Evolutionary conservation across 139 green algal species (phyloP).

Genomic region (Chlorella sp.): DNA sequence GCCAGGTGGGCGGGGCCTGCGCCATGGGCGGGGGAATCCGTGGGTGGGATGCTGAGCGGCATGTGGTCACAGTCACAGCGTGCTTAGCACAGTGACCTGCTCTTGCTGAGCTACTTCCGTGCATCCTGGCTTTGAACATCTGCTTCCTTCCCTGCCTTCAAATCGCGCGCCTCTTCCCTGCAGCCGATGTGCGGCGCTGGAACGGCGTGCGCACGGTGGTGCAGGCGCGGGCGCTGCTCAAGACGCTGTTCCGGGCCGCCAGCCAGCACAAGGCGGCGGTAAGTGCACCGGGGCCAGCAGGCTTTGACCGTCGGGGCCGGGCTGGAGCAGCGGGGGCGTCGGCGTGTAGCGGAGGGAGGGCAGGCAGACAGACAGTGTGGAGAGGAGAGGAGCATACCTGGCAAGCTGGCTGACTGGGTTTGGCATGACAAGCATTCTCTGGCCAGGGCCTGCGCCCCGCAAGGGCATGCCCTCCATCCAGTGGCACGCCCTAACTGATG

Average conservation of each 20-base stretch:
- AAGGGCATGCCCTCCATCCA: background rate
- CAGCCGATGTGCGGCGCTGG: slow-evolving; percentile 78
- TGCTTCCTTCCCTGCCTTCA: background rate
- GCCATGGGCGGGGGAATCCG: slow-evolving; percentile 44
- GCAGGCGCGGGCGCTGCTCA: slow-evolving; percentile 77
- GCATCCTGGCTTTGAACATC: no score
- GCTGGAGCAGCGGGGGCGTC: background rate
- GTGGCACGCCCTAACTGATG: no score
- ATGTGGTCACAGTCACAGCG: background rate
- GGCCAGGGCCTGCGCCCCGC: background rate
- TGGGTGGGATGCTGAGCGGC: background rate
- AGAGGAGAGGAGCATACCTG: no score
- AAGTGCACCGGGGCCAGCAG: background rate
- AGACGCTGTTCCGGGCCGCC: slow-evolving; percentile 72
- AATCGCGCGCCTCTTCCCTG: slow-evolving; percentile 13
- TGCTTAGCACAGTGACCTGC: background rate
- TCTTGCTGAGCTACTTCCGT: background rate
- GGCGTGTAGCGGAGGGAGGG: no score
- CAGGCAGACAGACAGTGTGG: no score
- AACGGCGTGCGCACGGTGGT: slow-evolving; percentile 64
- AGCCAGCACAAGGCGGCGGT: slow-evolving; percentile 70
- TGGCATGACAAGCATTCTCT: background rate
- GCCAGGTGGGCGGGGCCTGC: background rate
- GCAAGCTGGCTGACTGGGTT: background rate
- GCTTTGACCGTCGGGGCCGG: background rate